Percentiles rank a stretch among this genome's conserved stretches.
Evolutionary conservation across 1,139 yeast genomes (phyloP).

Genomic region (Magnusiomyces tetraspermus): DNA sequence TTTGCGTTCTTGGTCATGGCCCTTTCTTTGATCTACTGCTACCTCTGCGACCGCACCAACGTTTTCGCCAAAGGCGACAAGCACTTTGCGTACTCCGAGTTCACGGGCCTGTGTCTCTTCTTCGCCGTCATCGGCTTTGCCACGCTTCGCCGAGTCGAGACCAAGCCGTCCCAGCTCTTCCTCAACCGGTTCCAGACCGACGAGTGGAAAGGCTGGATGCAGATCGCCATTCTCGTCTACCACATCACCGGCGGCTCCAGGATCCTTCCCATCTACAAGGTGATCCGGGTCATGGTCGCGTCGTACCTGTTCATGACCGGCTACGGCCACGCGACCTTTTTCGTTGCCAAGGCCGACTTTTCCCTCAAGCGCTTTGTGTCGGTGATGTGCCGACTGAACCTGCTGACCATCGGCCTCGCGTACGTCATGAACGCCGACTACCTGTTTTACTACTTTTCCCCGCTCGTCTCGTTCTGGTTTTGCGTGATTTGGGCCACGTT

Average conservation of each 20-base stretch:
- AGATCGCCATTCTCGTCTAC: slow-evolving; percentile 21
- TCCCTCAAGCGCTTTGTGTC: slow-evolving; percentile 21
- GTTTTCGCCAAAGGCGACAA: slow-evolving; percentile 20
- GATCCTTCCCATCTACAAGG: slow-evolving; percentile 22
- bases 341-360: slow-evolving; percentile 20
- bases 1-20: slow-evolving; percentile 15
- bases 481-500: slow-evolving; percentile 20
- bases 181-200: slow-evolving; percentile 23
- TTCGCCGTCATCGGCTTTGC: slow-evolving; percentile 13
- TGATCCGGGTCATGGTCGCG: slow-evolving; percentile 22
- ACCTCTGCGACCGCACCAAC: slow-evolving; percentile 19
- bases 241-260: slow-evolving; percentile 24
- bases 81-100: slow-evolving; percentile 17
- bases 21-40: slow-evolving; percentile 17
- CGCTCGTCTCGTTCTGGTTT: slow-evolving; percentile 24
- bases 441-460: slow-evolving; percentile 23
- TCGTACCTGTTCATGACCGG: slow-evolving; percentile 24
- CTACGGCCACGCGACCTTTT: slow-evolving; percentile 22
- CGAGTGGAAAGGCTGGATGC: slow-evolving; percentile 28
- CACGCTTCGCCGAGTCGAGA: slow-evolving; percentile 16
- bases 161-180: slow-evolving; percentile 6
- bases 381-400: slow-evolving; percentile 21
- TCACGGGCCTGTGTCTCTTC: slow-evolving; percentile 14
- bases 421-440: slow-evolving; percentile 23
- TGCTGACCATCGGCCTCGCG: slow-evolving; percentile 21